Conservation (phyloP, 2,329 filamentous ascomycete genomes). For the Cercospora nicotianae region DNA sequence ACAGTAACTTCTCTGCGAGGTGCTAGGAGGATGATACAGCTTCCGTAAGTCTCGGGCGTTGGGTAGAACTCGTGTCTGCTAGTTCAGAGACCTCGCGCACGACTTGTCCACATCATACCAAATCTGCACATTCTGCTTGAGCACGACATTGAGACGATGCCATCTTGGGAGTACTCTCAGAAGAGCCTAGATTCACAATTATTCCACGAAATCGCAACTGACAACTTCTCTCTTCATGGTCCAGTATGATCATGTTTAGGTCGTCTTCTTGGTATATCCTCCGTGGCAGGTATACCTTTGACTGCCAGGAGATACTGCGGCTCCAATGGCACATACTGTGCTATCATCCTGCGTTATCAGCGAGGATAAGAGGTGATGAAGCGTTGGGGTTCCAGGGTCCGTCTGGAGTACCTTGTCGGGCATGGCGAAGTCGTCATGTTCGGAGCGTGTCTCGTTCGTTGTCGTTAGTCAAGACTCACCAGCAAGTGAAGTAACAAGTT, state of each 20-base stretch:
- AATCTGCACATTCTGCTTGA: background rate
- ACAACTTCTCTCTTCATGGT: background rate
- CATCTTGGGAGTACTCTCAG: background rate
- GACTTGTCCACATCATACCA: background rate
- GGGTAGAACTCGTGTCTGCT: background rate
- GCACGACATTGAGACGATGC: background rate
- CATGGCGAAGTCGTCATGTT: background rate
- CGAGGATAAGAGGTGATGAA: background rate
- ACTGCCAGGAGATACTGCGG: background rate
- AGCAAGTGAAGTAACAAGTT: constrained; percentile 13
- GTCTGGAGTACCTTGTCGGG: constrained; percentile 4
- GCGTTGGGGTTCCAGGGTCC: background rate
- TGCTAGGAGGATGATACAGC: background rate
- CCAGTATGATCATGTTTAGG: background rate
- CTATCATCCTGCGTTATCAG: constrained; percentile 15
- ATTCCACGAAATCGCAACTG: background rate
- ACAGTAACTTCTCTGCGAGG: background rate
- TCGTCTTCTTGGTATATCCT: background rate
- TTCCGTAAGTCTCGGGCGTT: background rate
- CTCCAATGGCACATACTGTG: background rate
- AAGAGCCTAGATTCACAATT: background rate
- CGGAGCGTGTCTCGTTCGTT: background rate
- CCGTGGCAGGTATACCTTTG: background rate
- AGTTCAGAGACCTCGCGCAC: background rate
- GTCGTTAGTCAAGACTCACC: constrained; percentile 5